phyloP scores from a whole-genome alignment of 164 flowering plant genomes.

The Nymphaea colorata region DNA sequence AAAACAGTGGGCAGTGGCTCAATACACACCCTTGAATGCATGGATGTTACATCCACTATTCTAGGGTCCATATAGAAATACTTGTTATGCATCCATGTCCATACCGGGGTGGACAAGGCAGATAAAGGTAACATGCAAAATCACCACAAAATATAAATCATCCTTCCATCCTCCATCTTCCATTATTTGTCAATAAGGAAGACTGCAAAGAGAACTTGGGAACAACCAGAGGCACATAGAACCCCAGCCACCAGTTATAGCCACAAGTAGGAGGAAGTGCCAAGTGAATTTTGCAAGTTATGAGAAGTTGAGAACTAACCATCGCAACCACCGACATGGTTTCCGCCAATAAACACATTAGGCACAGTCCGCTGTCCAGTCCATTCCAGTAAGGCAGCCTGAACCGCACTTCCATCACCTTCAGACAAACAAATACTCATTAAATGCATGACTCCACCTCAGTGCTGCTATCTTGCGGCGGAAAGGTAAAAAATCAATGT shows the following conservation, averaged over 20 bases:
- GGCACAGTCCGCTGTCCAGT: slow-evolving; percentile 75
- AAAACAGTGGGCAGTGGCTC: too few species aligned
- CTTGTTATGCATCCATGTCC: too few species aligned
- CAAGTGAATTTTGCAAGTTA: not conserved
- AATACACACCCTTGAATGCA: too few species aligned
- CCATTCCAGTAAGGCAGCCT: slow-evolving; percentile 59
- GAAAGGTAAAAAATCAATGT: not conserved
- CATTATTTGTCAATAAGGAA: too few species aligned
- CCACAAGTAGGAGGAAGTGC: not conserved
- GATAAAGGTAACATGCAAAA: too few species aligned
- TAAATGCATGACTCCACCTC: too few species aligned
- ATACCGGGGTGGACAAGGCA: too few species aligned
- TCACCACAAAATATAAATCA: too few species aligned
- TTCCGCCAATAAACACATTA: slow-evolving; percentile 68
- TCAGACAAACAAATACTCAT: slow-evolving; percentile 5
- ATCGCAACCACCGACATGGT: slow-evolving; percentile 82
- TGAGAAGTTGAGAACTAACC: slow-evolving; percentile 19
- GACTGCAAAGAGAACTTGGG: too few species aligned
- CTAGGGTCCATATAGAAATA: too few species aligned
- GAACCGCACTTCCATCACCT: slow-evolving; percentile 67
- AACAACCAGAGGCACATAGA: not conserved
- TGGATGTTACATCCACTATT: too few species aligned
- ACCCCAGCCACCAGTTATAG: not conserved
- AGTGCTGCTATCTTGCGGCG: not conserved
- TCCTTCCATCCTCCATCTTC: too few species aligned